Evolutionary conservation across 1,284 basidiomycete species (phyloP).

Genomic region (Ustilago nuda): DNA sequence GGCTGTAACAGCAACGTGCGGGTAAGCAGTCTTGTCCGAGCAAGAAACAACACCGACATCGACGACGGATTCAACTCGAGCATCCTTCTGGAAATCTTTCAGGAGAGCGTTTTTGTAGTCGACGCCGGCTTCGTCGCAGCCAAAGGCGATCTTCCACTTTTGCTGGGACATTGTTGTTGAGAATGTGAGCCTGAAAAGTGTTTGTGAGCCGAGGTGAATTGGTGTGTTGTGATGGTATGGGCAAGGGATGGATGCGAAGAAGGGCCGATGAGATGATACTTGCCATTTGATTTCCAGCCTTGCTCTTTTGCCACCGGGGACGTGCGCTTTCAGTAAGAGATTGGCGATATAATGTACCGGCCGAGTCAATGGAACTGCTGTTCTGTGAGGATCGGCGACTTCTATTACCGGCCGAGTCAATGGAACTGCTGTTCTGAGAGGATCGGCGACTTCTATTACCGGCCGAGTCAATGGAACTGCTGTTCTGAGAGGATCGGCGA

Average conservation of each 20-base stretch:
- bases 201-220: neutral
- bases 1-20: constrained; percentile 71
- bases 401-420: too few relatives aligned
- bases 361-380: too few relatives aligned
- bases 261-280: too few relatives aligned
- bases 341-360: too few relatives aligned
- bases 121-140: constrained; percentile 57
- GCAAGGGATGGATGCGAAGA: neutral
- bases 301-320: too few relatives aligned
- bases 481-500: too few relatives aligned
- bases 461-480: too few relatives aligned
- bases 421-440: too few relatives aligned
- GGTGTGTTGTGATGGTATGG: neutral
- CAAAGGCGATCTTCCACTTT: constrained; percentile 54
- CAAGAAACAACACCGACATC: constrained; percentile 59
- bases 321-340: too few relatives aligned
- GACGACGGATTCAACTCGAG: constrained; percentile 54
- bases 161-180: constrained; percentile 31
- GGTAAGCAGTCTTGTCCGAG: constrained; percentile 70
- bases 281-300: too few relatives aligned
- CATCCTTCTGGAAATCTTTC: constrained; percentile 55
- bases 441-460: too few relatives aligned
- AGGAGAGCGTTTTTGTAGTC: constrained; percentile 63
- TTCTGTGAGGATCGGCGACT: too few relatives aligned
- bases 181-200: constrained; percentile 5